Base-by-base conservation (phyloP, 2,329 filamentous ascomycete genomes). In the Fusarium poae region DNA sequence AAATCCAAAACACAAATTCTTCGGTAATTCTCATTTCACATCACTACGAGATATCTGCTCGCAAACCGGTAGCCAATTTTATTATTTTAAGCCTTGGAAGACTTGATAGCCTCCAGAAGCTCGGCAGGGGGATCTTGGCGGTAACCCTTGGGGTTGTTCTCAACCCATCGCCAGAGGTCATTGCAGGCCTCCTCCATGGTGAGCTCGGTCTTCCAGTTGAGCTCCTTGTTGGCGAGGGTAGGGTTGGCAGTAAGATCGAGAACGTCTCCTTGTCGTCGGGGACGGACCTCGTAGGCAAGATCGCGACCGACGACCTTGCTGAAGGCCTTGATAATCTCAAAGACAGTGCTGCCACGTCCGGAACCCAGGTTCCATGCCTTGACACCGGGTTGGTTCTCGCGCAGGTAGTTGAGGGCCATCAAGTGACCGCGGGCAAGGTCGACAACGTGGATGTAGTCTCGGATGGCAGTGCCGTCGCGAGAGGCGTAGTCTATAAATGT, bases 291-390 rank as follows among this genome's bases (percentile, higher is more conserved):
- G 82, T 98, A 98, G 37, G 91, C 87, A 27, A 99, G 86, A 59
- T 96, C 89, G 51, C 89, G 91, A 66, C 96, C 96, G 23, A 97
- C 94, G 20, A 93, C 93, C 51, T 88, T 82, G 82, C 90, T 92
- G 84, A 99, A 99, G 55, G 96, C 94, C 73, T 95, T 93, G 87
- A 99, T 90, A 84, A 99, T 99, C 79, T 99, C 94, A 77, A 94
- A 96, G 59, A 99, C 96, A 23, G 96, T 99, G 81, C 92, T 97
- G 73, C 96, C 96, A 74, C 91, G 93, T 65, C 96, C 96, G 1
- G 94, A 97, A 61, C 97, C 97, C 72, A 99, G 80, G 82, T 99
- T 99, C 95, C 95, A 99, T 58, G 94, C 94, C 79, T 93, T 92
- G 72, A 97, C 92, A 58, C 96, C 96, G 20, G 96, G 95, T 75